Percentiles rank a stretch among this genome's conserved stretches.
Conservation (phyloP, 441 rosid species). For the Gossypium trilobum region DNA sequence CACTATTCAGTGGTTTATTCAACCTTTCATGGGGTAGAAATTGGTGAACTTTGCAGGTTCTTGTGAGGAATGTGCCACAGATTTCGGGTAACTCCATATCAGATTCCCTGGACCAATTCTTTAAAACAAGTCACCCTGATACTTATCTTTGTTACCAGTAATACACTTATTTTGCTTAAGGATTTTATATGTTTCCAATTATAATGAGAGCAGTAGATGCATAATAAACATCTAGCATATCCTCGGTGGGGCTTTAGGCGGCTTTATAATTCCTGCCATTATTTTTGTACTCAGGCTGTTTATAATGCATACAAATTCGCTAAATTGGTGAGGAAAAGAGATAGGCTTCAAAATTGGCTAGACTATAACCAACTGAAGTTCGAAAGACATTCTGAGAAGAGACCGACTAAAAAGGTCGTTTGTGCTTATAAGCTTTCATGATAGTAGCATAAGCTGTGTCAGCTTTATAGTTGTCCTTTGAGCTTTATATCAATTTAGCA, state of each 20-base stretch:
- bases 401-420: conserved; percentile 61
- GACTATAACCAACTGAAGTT: conserved; percentile 73
- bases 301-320: conserved; percentile 75
- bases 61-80: conserved; percentile 70
- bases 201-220: background rate
- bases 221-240: background rate
- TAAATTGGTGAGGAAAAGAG: conserved; percentile 60
- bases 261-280: background rate
- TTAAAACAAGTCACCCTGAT: conserved; percentile 71
- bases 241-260: background rate
- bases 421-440: conserved; percentile 8
- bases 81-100: conserved; percentile 44
- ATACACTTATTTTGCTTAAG: background rate
- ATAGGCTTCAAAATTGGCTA: conserved; percentile 69
- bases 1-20: background rate
- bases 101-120: conserved; percentile 64
- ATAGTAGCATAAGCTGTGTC: background rate
- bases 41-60: conserved; percentile 47
- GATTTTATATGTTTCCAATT: background rate
- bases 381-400: conserved; percentile 70
- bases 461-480: background rate
- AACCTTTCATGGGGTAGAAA: background rate
- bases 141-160: conserved; percentile 88
- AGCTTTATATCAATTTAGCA: background rate
- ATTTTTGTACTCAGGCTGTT: conserved; percentile 47